These are phyloP conservation scores for Salvia splendens DNA, from an alignment of 257 asterid species.

Conservation along the genomic window DNA sequence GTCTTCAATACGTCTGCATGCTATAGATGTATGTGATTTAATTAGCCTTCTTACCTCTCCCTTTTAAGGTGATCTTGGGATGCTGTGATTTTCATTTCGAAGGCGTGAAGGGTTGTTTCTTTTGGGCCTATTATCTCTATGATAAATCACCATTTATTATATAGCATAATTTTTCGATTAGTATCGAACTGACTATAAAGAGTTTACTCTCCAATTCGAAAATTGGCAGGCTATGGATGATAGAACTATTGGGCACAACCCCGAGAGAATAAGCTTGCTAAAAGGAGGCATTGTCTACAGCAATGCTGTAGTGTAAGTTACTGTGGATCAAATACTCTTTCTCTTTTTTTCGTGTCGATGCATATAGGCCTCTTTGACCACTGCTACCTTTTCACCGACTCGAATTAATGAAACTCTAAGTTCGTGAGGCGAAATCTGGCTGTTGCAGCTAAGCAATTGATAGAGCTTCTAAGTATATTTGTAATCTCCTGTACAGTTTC, in stretches of 20 bases:
- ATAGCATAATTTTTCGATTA: slow-evolving; percentile 1
- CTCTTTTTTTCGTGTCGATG: background rate
- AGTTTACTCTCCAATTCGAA: slow-evolving; percentile 24
- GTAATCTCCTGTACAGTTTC: slow-evolving; percentile 78
- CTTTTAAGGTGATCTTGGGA: background rate
- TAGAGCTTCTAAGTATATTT: slow-evolving; percentile 37
- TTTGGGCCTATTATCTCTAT: background rate
- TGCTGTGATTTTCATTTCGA: slow-evolving; percentile 6
- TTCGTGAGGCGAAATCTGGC: slow-evolving; percentile 14
- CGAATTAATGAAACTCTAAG: slow-evolving; percentile 6
- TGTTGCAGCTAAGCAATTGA: slow-evolving; percentile 18
- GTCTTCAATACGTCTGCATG: slow-evolving; percentile 20
- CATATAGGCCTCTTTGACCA: slow-evolving; percentile 11
- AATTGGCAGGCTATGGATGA: slow-evolving; percentile 80
- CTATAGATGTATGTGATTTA: background rate
- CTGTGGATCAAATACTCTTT: slow-evolving; percentile 26
- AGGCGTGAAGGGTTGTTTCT: background rate
- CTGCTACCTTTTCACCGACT: slow-evolving; percentile 11
- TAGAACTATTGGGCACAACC: slow-evolving; percentile 87
- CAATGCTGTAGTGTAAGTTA: slow-evolving; percentile 81
- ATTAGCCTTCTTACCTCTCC: background rate
- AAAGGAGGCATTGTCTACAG: slow-evolving; percentile 92
- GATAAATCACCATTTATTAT: slow-evolving; percentile 12
- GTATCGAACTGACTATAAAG: background rate
- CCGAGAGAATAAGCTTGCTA: slow-evolving; percentile 87